These are phyloP conservation scores for Colletotrichum sp. DNA, from an alignment of 2,329 filamentous ascomycete genomes.

Conservation along the genomic window DNA sequence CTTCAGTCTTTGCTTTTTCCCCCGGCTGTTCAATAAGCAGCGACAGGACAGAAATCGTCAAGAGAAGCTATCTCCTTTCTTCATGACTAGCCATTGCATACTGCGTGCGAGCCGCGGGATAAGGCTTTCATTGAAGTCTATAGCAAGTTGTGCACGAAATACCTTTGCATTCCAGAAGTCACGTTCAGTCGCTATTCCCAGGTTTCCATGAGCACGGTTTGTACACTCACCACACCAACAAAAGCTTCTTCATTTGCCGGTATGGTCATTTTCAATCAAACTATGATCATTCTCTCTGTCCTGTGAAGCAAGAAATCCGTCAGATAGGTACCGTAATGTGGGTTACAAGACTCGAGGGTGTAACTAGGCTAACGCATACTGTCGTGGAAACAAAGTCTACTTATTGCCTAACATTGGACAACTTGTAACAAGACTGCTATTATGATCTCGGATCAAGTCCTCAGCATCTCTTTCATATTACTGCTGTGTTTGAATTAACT, in stretches of 20 bases:
- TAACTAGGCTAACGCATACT: neutral
- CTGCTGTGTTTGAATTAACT: neutral
- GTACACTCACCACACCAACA: neutral
- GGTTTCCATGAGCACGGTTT: neutral
- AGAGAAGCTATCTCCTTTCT: neutral
- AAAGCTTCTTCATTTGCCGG: neutral
- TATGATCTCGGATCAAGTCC: fast-evolving
- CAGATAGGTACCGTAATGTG: neutral
- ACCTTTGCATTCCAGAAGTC: neutral
- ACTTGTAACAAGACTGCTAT: neutral
- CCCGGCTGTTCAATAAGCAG: fast-evolving
- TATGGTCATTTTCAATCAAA: neutral
- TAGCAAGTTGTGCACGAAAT: neutral
- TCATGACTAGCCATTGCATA: fast-evolving
- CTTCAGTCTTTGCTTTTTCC: neutral
- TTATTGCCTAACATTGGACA: fast-evolving
- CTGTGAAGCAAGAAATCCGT: neutral
- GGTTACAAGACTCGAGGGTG: neutral
- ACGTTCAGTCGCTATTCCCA: fast-evolving
- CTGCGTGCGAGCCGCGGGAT: fast-evolving
- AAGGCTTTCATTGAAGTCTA: neutral
- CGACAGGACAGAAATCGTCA: fast-evolving
- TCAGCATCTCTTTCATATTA: neutral
- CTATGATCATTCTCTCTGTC: fast-evolving
- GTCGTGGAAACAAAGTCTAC: neutral